phyloP scores from a whole-genome alignment of 2,329 filamentous ascomycete genomes.

The Talaromyces albobiverticillius region DNA sequence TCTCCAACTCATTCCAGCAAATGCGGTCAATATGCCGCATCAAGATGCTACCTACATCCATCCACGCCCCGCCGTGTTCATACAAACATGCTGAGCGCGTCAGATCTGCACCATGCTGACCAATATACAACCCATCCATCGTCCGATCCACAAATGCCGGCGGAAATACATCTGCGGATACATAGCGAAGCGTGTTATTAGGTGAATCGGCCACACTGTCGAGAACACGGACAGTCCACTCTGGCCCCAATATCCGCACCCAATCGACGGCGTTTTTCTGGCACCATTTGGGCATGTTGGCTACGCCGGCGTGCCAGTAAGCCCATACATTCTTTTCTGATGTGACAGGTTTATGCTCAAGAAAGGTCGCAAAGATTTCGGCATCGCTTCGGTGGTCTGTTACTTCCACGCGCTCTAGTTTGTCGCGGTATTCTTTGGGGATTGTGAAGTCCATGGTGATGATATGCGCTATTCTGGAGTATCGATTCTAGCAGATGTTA shows the following conservation, averaged over 20 bases:
- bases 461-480: not conserved
- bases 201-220: conserved; percentile 35
- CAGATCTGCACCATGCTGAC: conserved; percentile 48
- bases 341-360: conserved; percentile 22
- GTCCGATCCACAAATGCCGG: conserved; percentile 41
- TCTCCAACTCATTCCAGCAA: conserved; percentile 32
- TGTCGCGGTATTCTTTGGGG: not conserved
- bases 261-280: conserved; percentile 41
- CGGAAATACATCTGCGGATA: conserved; percentile 35
- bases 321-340: conserved; percentile 42
- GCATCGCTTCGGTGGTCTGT: not conserved
- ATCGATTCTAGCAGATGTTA: too few relatives aligned
- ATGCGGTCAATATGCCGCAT: conserved; percentile 41
- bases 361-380: not conserved
- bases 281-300: conserved; percentile 37
- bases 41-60: conserved; percentile 43
- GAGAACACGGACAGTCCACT: conserved; percentile 24
- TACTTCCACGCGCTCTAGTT: not conserved
- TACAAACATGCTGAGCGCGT: conserved; percentile 42
- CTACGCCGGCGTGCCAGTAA: conserved; percentile 37
- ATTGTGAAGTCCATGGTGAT: not conserved
- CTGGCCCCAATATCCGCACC: conserved; percentile 34
- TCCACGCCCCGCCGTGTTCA: conserved; percentile 38
- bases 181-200: conserved; percentile 38
- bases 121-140: conserved; percentile 45